Base-by-base conservation (phyloP, 169 alveolate genomes). In the Babesia divergens region DNA sequence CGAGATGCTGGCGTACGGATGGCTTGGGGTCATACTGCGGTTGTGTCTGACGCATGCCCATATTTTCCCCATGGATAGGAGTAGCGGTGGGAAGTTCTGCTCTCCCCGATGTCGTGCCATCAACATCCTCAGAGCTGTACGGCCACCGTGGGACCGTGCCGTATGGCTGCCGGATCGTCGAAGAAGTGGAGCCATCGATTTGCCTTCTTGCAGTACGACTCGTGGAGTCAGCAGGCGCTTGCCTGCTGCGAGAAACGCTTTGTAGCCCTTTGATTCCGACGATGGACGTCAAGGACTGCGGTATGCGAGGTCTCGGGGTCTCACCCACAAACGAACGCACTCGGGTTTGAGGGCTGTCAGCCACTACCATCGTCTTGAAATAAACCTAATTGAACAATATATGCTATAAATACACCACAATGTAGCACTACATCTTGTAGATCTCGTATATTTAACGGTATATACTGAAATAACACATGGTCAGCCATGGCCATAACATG, bases 141-240 rank as follows among this genome's bases (percentile, higher is more conserved):
- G 72, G 72, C 72, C 72, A 62, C 13, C 72, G 8, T n/a, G 72
- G 59, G n/a, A 62, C 72, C 13, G 72, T 29, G 9, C 51, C 47
- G 14, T 47, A 43, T 4, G 9, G 40, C 6, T n/a, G 72, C 6
- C 72, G 26, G 31, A 1, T 44, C 5, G 55, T 37, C 35, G 55
- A 56, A 13, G 72, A 31, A 1, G 62, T 32, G 3, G 62, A n/a
- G 4, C 44, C 51, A 6, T 6, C 22, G 29, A 6, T 29, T 29
- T 55, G 14, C 1, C 31, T 8, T 0, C 32, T 38, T 8, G 34
- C 49, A n/a, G 50, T 28, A 14, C n/a, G 31, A 13, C 28, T 11
- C 28, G 1, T 32, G 0, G 40, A 49, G 46, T 62, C 59, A 16
- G 35, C 49, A 1, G 16, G n/a, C 2, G 8, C 46, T 3, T 43